Evolutionary conservation across 305 asterid species (phyloP).

Genomic region (Fraxinus baroniana): DNA sequence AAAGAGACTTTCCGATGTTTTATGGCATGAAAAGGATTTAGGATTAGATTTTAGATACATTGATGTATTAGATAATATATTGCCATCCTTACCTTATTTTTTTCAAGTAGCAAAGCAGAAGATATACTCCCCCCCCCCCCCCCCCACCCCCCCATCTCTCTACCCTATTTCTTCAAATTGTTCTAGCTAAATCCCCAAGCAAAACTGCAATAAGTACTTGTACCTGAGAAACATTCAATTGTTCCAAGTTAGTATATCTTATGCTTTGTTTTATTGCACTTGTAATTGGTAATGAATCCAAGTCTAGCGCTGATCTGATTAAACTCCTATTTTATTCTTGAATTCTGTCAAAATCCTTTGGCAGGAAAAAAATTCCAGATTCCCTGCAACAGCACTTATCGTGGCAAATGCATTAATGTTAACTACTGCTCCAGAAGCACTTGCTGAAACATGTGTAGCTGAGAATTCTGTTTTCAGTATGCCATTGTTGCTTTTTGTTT

Average conservation of each 20-base stretch:
- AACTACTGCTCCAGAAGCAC: slow-evolving; percentile 53
- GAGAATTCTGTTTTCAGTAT: slow-evolving; percentile 39
- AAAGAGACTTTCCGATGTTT: background rate
- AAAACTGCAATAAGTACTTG: background rate
- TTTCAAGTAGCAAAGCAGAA: background rate
- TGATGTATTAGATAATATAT: background rate
- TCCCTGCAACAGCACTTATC: slow-evolving; percentile 35
- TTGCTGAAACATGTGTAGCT: slow-evolving; percentile 69
- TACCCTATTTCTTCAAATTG: background rate
- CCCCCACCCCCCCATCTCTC: too few species aligned
- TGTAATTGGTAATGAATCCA: background rate
- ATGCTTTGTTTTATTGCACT: background rate
- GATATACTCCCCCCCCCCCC: too few species aligned
- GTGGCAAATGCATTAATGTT: slow-evolving; percentile 49
- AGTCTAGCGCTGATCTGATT: background rate
- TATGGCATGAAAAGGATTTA: background rate
- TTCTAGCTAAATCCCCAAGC: background rate
- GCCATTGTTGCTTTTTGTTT: slow-evolving; percentile 68
- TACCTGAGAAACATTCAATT: background rate
- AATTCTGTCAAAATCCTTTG: slow-evolving; percentile 7
- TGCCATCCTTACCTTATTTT: background rate
- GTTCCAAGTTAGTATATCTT: background rate
- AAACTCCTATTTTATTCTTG: background rate
- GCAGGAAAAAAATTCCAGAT: slow-evolving; percentile 36
- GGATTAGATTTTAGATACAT: background rate